Base-by-base conservation (phyloP, 352 stramenopile genomes). In the Phytophthora agathidicida region DNA sequence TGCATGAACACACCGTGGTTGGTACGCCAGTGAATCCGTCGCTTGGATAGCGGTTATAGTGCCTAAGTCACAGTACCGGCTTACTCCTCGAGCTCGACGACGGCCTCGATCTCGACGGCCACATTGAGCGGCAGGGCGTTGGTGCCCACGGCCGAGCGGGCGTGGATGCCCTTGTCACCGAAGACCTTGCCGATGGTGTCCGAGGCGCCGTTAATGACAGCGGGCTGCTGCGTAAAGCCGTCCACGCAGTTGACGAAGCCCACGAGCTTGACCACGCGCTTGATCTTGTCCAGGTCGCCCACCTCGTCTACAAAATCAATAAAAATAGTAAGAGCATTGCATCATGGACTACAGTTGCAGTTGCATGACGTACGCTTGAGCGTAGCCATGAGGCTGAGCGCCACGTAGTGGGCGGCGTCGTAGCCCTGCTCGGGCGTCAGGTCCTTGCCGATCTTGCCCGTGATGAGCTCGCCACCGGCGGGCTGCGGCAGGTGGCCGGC, bases 71-170 rank as follows among this genome's bases (percentile, higher is more conserved):
- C 19, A 49, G 11, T 14, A 17, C 7, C 19, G 26, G 10, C 19
- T 65, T 82, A 88, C 42, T 96, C 75, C 48, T 98, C 85, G 35
- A 99, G 72, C 79, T 99, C 93, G 14, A 98, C 86, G 56, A 99
- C 91, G 52, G 93, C 90, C 77, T 99, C 97, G 27, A 99, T 90
- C 83, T 99, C 96, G 5, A 99, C 96, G 33, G 93, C 87, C 38
- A 99, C 93, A 63, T 98, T 98, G 31, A 99, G 76, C 35, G 97
- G 96, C 45, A 99, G 74, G 13, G 95, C 94, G 71, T 97, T 99
- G 11, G 96, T 98, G 53, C 97, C 96, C 42, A 99, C 96, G 27
- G 97, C 97, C 64, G 91, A 98, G 57, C 97, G 83, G 19, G 96
- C 89, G 67, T 97, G 91, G 33, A 91, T 75, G 36, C 91, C 91